These are phyloP conservation scores for Coemansia sp. DNA, from an alignment of 192 early-diverging fungal genomes.

Conservation along the genomic window DNA sequence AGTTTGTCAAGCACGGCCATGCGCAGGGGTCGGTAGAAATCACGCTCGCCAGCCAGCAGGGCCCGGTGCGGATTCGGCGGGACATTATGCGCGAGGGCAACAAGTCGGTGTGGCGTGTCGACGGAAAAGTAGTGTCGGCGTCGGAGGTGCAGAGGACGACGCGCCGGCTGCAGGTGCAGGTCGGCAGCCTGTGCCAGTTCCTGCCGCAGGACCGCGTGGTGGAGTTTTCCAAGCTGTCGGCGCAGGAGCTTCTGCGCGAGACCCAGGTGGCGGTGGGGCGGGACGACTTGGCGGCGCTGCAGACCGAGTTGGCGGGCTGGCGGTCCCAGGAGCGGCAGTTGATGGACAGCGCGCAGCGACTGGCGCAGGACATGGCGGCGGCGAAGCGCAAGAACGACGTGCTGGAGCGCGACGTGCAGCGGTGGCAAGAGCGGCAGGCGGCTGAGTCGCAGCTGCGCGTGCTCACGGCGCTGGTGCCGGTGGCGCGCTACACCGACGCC, in stretches of 20 bases:
- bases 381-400: slow-evolving; percentile 66
- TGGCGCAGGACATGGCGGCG: slow-evolving; percentile 56
- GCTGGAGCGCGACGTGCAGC: slow-evolving; percentile 71
- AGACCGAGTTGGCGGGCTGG: slow-evolving; percentile 61
- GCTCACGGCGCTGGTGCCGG: slow-evolving; percentile 59
- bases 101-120: slow-evolving; percentile 71
- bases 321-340: slow-evolving; percentile 55
- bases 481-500: slow-evolving; percentile 58
- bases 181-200: slow-evolving; percentile 97
- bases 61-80: slow-evolving; percentile 51
- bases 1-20: slow-evolving; percentile 89
- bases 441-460: slow-evolving; percentile 60
- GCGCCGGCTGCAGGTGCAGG: slow-evolving; percentile 73
- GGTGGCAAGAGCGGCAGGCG: slow-evolving; percentile 68
- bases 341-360: slow-evolving; percentile 44
- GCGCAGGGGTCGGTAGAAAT: slow-evolving; percentile 82
- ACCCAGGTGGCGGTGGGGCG: slow-evolving; percentile 84
- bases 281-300: slow-evolving; percentile 59
- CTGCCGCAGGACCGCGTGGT: slow-evolving; percentile 93
- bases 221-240: slow-evolving; percentile 86
- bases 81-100: slow-evolving; percentile 63
- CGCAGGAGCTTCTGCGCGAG: slow-evolving; percentile 71
- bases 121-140: slow-evolving; percentile 62
- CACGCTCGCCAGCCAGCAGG: slow-evolving; percentile 60
- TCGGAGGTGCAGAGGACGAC: slow-evolving; percentile 65